phyloP scores from a whole-genome alignment of 768 basidiomycete genomes.

The Amanita rimosa region DNA sequence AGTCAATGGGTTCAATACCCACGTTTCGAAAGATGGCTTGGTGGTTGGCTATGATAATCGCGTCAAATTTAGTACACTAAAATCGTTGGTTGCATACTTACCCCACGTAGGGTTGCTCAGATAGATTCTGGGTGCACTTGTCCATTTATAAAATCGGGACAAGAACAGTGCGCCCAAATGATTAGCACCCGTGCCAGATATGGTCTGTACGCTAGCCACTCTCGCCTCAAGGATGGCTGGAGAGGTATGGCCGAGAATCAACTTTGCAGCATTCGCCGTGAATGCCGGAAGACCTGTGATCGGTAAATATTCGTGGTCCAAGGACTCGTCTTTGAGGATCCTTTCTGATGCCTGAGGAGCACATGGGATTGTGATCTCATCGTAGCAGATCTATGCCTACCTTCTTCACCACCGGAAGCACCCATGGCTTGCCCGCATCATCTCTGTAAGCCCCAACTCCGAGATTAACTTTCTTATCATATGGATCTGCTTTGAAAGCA shows the following conservation, averaged over 20 bases:
- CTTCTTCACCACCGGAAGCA: conserved; percentile 86
- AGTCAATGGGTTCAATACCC: conserved; percentile 75
- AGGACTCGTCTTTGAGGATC: conserved; percentile 52
- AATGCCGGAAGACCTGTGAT: conserved; percentile 84
- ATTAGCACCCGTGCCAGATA: conserved; percentile 94
- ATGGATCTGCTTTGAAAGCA: conserved; percentile 73
- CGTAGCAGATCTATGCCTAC: conserved; percentile 22
- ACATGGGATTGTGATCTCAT: neutral
- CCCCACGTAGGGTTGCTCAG: conserved; percentile 96
- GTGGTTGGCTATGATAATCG: conserved; percentile 56
- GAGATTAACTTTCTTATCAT: conserved; percentile 75
- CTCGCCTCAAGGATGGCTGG: conserved; percentile 60
- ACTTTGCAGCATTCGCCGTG: conserved; percentile 67
- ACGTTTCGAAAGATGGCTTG: conserved; percentile 86
- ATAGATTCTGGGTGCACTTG: conserved; percentile 59
- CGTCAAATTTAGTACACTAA: neutral
- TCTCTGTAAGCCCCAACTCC: conserved; percentile 93
- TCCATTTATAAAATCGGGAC: conserved; percentile 69
- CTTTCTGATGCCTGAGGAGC: conserved; percentile 54
- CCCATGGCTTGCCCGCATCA: conserved; percentile 80
- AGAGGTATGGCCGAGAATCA: conserved; percentile 71
- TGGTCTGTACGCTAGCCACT: conserved; percentile 79
- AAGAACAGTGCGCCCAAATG: conserved; percentile 87
- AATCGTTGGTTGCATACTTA: conserved; percentile 12
- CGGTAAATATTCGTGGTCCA: conserved; percentile 90